phyloP scores from a whole-genome alignment of 306 rosid genomes.

The Cucumis melo region DNA sequence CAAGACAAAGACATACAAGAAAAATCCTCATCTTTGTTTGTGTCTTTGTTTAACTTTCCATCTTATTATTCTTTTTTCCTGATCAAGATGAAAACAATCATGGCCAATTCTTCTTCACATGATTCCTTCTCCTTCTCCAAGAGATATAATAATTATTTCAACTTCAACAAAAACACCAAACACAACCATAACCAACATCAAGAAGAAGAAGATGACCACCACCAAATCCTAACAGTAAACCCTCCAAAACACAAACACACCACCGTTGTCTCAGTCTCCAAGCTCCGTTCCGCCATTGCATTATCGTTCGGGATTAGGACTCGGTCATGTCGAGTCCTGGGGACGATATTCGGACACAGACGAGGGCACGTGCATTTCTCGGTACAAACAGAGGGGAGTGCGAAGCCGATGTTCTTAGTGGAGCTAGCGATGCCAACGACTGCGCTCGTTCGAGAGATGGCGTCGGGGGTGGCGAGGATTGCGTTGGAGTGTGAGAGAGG shows the following conservation, averaged over 20 bases:
- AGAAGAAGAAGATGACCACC: constrained; percentile 33
- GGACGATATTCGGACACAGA: constrained; percentile 71
- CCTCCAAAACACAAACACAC: neutral
- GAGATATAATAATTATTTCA: constrained; percentile 32
- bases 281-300: constrained; percentile 41
- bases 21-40: neutral
- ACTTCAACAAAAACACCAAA: constrained; percentile 46
- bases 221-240: constrained; percentile 26
- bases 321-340: constrained; percentile 31
- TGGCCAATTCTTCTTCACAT: constrained; percentile 48
- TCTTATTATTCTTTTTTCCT: neutral
- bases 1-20: neutral
- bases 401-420: constrained; percentile 39
- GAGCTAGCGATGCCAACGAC: constrained; percentile 70
- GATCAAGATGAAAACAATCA: constrained; percentile 42
- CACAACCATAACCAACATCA: constrained; percentile 2
- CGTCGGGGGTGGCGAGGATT: constrained; percentile 67
- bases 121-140: constrained; percentile 82
- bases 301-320: constrained; percentile 14
- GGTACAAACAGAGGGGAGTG: constrained; percentile 46
- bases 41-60: neutral
- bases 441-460: constrained; percentile 68
- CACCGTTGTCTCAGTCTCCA: constrained; percentile 23
- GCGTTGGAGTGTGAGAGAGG: constrained; percentile 65
- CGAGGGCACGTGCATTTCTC: constrained; percentile 71